These are phyloP conservation scores for Trichoderma sp. DNA, from an alignment of 2,329 filamentous ascomycete genomes.

Conservation along the genomic window DNA sequence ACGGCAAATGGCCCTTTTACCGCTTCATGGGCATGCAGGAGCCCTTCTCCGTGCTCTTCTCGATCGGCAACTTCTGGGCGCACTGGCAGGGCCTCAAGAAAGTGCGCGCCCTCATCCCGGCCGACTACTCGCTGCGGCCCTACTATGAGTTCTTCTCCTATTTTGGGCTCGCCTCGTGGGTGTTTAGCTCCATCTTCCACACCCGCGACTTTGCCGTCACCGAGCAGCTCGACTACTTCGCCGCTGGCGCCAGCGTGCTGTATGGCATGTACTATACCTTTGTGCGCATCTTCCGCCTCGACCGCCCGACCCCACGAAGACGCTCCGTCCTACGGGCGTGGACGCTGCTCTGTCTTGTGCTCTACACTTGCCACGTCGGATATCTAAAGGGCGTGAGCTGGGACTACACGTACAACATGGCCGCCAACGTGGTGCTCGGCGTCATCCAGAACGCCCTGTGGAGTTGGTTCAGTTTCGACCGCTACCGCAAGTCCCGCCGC, in stretches of 20 bases:
- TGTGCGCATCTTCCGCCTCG: constrained; percentile 79
- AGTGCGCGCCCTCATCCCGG: constrained; percentile 68
- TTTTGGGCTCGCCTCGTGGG: constrained; percentile 80
- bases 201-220: constrained; percentile 81
- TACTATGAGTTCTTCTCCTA: constrained; percentile 82
- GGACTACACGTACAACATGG: constrained; percentile 99
- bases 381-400: constrained; percentile 85
- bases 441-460: constrained; percentile 79
- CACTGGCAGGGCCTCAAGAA: constrained; percentile 75
- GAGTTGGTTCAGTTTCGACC: constrained; percentile 75
- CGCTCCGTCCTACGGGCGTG: constrained; percentile 64
- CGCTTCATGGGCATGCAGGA: constrained; percentile 92
- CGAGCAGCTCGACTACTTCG: constrained; percentile 96
- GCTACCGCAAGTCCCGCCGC: constrained; percentile 69
- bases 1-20: constrained; percentile 98
- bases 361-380: constrained; percentile 75
- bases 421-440: constrained; percentile 82
- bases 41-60: constrained; percentile 90
- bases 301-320: constrained; percentile 49
- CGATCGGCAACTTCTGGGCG: constrained; percentile 83
- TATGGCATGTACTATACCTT: constrained; percentile 87
- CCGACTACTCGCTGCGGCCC: constrained; percentile 69
- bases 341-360: constrained; percentile 67
- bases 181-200: constrained; percentile 89
- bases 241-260: constrained; percentile 81